These are phyloP conservation scores for Luzula sylvatica DNA, from an alignment of 176 grass and related monocot genomes.

Conservation along the genomic window DNA sequence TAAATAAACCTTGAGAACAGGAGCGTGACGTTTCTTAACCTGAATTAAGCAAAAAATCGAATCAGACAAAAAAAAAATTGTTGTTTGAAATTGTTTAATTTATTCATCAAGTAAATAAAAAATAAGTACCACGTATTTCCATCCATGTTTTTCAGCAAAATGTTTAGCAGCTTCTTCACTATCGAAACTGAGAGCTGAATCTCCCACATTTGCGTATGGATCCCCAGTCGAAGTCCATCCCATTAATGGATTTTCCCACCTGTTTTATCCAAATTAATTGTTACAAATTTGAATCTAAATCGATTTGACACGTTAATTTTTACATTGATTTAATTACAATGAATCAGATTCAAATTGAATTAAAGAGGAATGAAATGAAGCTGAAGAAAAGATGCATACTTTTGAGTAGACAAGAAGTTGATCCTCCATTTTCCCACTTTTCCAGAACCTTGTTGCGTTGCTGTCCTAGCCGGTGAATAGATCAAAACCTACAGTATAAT, in stretches of 20 bases:
- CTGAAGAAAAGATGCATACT: slow-evolving; percentile 44
- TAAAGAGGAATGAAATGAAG: slow-evolving; percentile 12
- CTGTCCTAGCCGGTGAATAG: slow-evolving; percentile 93
- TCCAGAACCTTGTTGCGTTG: slow-evolving; percentile 92
- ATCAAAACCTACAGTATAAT: slow-evolving; percentile 53
- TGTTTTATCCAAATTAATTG: no score
- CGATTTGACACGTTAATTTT: no score
- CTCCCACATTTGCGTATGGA: slow-evolving; percentile 96
- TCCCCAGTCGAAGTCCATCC: slow-evolving; percentile 99
- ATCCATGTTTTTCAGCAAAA: slow-evolving; percentile 90
- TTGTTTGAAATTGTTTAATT: no score
- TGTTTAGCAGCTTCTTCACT: slow-evolving; percentile 77
- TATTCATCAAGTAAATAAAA: background rate
- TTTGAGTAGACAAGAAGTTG: slow-evolving; percentile 91
- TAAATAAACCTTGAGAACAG: slow-evolving; percentile 77
- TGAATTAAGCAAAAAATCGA: slow-evolving; percentile 23
- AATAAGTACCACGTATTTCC: slow-evolving; percentile 76
- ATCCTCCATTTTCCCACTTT: slow-evolving; percentile 95
- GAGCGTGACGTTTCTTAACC: slow-evolving; percentile 66
- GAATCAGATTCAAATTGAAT: background rate
- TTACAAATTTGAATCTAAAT: no score
- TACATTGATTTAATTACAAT: no score
- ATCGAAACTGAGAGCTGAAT: slow-evolving; percentile 57
- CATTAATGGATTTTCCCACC: slow-evolving; percentile 99
- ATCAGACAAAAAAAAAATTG: background rate